These are phyloP conservation scores for Ensete glaucum DNA, from an alignment of 176 grass and related monocot species.

Conservation along the genomic window DNA sequence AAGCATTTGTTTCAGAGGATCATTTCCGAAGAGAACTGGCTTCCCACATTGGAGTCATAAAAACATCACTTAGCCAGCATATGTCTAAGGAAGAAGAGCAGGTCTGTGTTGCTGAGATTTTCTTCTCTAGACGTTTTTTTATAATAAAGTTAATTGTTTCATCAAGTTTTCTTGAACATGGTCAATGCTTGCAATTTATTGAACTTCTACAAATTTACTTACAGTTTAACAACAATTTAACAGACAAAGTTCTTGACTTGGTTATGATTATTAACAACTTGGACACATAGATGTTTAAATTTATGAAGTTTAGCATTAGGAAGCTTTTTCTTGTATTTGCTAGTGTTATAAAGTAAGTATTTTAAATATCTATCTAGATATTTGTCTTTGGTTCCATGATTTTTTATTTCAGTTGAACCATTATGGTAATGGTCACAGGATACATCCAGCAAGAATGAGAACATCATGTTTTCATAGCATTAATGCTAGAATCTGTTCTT, in stretches of 20 bases:
- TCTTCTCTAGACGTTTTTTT: neutral
- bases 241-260: too few relatives aligned
- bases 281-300: too few relatives aligned
- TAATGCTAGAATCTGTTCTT: neutral
- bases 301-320: neutral
- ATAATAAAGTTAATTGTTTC: neutral
- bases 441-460: neutral
- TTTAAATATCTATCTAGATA: too few relatives aligned
- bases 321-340: neutral
- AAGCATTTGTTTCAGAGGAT: constrained; percentile 17
- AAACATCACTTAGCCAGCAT: constrained; percentile 62
- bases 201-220: neutral
- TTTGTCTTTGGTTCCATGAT: too few relatives aligned
- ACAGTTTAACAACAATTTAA: neutral
- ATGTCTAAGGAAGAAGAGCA: constrained; percentile 99
- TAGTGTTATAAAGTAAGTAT: neutral
- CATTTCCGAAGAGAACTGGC: constrained; percentile 60
- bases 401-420: too few relatives aligned
- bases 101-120: constrained; percentile 22
- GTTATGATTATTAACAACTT: too few relatives aligned
- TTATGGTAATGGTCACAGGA: neutral
- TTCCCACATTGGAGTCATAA: constrained; percentile 67
- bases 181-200: neutral
- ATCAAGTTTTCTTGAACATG: neutral
- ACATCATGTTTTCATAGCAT: neutral